A percentile compares a stretch with the other conserved stretches of the same genome.
Conservation (phyloP, 352 stramenopile species). For the Globisporangium iwayamae region DNA sequence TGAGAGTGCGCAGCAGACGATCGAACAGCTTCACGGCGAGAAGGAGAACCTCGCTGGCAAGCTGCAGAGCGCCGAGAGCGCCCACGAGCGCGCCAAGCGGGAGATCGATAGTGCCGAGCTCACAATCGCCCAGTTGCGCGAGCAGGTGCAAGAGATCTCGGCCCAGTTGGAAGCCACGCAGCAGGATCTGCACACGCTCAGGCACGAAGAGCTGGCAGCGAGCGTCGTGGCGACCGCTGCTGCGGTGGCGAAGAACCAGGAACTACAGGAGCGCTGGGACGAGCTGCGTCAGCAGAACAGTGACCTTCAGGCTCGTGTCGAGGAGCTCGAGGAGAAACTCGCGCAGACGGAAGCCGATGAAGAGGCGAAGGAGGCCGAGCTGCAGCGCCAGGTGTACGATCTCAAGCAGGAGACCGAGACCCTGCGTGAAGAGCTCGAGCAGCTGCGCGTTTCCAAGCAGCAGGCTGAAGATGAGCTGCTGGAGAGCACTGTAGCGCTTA, state of each 20-base stretch:
- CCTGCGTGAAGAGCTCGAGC: constrained; percentile 44
- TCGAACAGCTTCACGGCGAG: constrained; percentile 30
- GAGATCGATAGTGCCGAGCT: constrained; percentile 26
- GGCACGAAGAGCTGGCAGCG: constrained; percentile 40
- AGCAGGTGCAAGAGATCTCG: constrained; percentile 59
- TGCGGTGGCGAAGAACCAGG: constrained; percentile 51
- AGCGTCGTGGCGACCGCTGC: constrained; percentile 43
- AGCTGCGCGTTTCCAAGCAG: constrained; percentile 43
- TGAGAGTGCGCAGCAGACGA: constrained; percentile 26
- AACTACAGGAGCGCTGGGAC: constrained; percentile 49
- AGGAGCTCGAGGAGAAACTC: constrained; percentile 50
- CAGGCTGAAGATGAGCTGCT: constrained; percentile 49
- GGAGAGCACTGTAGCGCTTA: constrained; percentile 35
- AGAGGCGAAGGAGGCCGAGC: constrained; percentile 37
- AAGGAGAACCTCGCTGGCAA: constrained; percentile 26
- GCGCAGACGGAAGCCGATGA: constrained; percentile 30
- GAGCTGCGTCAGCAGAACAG: constrained; percentile 52
- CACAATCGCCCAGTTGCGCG: constrained; percentile 43
- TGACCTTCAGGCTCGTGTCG: constrained; percentile 52
- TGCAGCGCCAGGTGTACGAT: constrained; percentile 48
- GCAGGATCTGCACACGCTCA: constrained; percentile 38
- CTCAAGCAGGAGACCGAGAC: constrained; percentile 47
- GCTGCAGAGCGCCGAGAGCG: constrained; percentile 25
- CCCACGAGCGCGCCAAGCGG: constrained; percentile 25
- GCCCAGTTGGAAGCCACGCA: constrained; percentile 46